Conservation (phyloP, 2,329 filamentous ascomycete genomes). For the Ramularia endophylla region DNA sequence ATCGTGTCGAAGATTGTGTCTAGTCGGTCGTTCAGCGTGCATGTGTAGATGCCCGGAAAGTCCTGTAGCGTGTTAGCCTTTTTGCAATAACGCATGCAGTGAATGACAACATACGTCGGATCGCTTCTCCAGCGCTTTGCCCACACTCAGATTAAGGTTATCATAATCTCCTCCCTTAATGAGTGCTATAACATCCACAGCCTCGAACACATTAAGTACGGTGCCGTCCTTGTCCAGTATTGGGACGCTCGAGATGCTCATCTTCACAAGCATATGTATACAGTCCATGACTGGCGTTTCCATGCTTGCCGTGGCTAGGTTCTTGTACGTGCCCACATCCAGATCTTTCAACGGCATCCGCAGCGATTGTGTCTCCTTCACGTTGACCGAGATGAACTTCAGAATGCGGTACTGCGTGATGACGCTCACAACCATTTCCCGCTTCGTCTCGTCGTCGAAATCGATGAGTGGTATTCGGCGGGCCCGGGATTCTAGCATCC, state of each 20-base stretch:
- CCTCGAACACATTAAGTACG: constrained; percentile 94
- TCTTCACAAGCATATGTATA: constrained; percentile 85
- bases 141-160: constrained; percentile 77
- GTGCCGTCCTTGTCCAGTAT: constrained; percentile 76
- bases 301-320: constrained; percentile 80
- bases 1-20: constrained; percentile 97
- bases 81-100: neutral
- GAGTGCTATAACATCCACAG: constrained; percentile 92
- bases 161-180: constrained; percentile 94
- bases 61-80: constrained; percentile 48
- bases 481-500: constrained; percentile 89
- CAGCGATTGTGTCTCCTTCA: constrained; percentile 78
- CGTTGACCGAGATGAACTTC: constrained; percentile 97
- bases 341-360: constrained; percentile 83
- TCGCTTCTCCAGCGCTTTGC: constrained; percentile 80
- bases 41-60: constrained; percentile 95
- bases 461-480: constrained; percentile 92
- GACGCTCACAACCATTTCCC: constrained; percentile 90
- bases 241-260: constrained; percentile 91
- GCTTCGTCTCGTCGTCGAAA: constrained; percentile 85
- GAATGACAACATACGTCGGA: constrained; percentile 55
- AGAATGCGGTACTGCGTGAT: constrained; percentile 98
- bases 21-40: constrained; percentile 81
- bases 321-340: constrained; percentile 74
- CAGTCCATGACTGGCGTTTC: constrained; percentile 87